Percentiles rank a stretch among this genome's conserved stretches.
phyloP scores from a whole-genome alignment of 73 alveolate species.

The Tetrahymena borealis region DNA sequence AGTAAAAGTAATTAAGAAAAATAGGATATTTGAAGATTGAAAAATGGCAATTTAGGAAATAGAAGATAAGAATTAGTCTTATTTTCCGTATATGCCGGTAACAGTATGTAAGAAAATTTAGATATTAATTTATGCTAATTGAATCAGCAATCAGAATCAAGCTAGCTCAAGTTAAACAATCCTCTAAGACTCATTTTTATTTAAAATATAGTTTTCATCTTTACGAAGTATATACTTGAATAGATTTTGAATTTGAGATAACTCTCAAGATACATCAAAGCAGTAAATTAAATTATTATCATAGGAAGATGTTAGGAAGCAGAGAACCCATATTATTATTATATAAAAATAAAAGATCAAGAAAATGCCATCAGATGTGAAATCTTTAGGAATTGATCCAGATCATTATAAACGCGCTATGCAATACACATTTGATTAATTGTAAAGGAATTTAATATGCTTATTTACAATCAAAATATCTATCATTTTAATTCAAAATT shows the following conservation, averaged over 20 bases:
- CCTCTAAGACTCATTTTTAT: neutral
- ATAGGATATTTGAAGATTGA: neutral
- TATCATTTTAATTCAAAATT: neutral
- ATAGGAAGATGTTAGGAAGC: neutral
- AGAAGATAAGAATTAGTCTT: conserved; percentile 1
- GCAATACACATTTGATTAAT: neutral
- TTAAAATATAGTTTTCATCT: neutral
- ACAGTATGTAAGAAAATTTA: neutral
- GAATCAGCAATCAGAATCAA: neutral
- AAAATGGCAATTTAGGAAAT: neutral
- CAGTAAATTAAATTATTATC: neutral
- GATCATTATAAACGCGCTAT: neutral
- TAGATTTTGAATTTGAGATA: neutral
- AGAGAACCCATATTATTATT: neutral
- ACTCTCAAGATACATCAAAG: neutral
- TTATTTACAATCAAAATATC: neutral
- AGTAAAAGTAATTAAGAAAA: neutral
- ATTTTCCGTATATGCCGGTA: neutral
- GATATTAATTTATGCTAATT: neutral
- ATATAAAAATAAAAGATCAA: neutral
- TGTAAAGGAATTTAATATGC: neutral
- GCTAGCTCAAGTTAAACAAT: neutral
- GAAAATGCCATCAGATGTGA: neutral
- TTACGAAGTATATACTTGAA: neutral
- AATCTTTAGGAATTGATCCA: neutral